Evolutionary conservation across 495 filamentous ascomycete species (phyloP).

Genomic region (Aspergillus cavernicola): DNA sequence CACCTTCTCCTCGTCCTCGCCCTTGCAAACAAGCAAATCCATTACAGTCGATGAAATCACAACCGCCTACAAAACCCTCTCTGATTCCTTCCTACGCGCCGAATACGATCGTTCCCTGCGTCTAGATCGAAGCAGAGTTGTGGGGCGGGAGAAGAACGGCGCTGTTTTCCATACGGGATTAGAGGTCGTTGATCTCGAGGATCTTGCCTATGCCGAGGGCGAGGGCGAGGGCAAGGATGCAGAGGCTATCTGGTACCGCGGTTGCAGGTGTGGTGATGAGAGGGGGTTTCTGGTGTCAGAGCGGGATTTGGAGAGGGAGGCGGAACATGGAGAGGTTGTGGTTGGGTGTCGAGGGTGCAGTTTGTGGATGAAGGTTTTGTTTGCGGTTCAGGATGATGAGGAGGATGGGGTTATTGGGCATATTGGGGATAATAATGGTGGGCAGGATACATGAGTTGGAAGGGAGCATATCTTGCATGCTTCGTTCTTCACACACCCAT

Average conservation of each 20-base stretch:
- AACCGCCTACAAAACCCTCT: constrained; percentile 68
- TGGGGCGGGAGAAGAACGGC: constrained; percentile 25
- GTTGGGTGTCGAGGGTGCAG: constrained; percentile 79
- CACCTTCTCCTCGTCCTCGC: background rate
- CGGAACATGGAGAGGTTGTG: constrained; percentile 62
- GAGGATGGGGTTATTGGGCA: background rate
- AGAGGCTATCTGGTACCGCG: constrained; percentile 53
- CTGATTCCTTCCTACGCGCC: constrained; percentile 49
- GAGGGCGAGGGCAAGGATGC: constrained; percentile 1
- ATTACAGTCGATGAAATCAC: constrained; percentile 77
- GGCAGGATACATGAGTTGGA: constrained; percentile 2
- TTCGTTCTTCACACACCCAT: background rate
- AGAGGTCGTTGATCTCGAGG: constrained; percentile 81
- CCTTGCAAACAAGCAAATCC: background rate
- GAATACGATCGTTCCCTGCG: constrained; percentile 63
- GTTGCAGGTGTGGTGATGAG: constrained; percentile 78
- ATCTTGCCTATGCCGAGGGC: constrained; percentile 55
- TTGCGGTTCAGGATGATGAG: constrained; percentile 53
- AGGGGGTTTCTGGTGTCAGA: constrained; percentile 68
- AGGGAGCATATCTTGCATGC: background rate
- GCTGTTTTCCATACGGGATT: constrained; percentile 61
- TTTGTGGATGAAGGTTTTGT: constrained; percentile 73
- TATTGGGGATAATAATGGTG: background rate
- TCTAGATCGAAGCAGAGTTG: constrained; percentile 28
- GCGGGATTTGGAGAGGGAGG: constrained; percentile 62